phyloP scores from a whole-genome alignment of 2,329 filamentous ascomycete species.

The Colletotrichum musae region DNA sequence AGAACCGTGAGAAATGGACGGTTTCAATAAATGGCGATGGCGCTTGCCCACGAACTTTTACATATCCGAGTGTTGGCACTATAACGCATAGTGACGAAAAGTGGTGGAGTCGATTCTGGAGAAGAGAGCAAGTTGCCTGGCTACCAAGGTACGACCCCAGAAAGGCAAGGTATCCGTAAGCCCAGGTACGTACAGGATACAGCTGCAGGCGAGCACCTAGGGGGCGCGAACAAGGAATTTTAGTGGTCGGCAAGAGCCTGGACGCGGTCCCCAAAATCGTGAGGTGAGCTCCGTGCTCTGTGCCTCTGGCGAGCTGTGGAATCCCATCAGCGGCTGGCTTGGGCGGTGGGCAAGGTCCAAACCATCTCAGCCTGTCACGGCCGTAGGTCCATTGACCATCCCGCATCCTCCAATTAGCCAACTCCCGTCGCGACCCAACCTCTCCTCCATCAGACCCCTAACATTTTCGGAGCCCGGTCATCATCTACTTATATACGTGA shows the following conservation, averaged over 20 bases:
- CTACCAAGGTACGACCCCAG: no score
- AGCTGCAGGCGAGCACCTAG: not conserved
- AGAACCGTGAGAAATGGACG: no score
- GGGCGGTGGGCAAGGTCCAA: constrained; percentile 38
- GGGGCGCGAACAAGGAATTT: constrained; percentile 17
- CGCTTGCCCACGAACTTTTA: no score
- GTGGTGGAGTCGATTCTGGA: constrained; percentile 14
- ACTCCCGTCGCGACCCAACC: constrained; percentile 10
- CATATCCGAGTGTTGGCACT: no score
- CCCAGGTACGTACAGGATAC: constrained; percentile 24
- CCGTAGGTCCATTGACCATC: constrained; percentile 20
- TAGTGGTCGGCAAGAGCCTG: constrained; percentile 36
- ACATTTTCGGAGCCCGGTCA: constrained; percentile 6
- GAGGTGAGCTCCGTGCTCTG: constrained; percentile 39
- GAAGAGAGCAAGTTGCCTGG: constrained; percentile 10
- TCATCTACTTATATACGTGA: constrained; percentile 18
- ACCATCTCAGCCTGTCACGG: constrained; percentile 23
- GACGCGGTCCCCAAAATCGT: constrained; percentile 40
- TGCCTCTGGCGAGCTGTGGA: constrained; percentile 30
- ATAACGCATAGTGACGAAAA: constrained; percentile 6
- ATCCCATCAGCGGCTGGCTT: constrained; percentile 37
- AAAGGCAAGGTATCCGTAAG: not conserved
- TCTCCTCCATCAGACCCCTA: not conserved
- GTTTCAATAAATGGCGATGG: no score
- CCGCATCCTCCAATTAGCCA: constrained; percentile 11